Evolutionary conservation across 2,329 filamentous ascomycete genomes (phyloP).

Genomic region (Microcera coccophila): DNA sequence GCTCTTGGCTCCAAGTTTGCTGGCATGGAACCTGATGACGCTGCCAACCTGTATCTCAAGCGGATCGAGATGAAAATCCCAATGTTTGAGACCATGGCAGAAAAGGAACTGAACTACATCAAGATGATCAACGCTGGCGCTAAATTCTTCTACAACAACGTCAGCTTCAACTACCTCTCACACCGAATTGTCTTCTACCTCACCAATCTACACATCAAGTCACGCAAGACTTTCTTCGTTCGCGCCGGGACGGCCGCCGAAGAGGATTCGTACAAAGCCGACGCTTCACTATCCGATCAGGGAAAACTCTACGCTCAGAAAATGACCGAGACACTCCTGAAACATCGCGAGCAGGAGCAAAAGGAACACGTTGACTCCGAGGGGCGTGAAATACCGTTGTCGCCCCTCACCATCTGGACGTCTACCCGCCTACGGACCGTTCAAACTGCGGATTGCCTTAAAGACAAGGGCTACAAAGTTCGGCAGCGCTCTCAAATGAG

Average conservation of each 20-base stretch:
- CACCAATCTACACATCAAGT: constrained; percentile 95
- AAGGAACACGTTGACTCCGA: constrained; percentile 64
- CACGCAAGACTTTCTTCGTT: constrained; percentile 87
- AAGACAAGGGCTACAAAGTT: constrained; percentile 75
- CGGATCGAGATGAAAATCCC: constrained; percentile 92
- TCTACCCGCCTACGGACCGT: constrained; percentile 87
- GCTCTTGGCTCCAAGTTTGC: constrained; percentile 62
- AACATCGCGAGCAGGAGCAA: constrained; percentile 79
- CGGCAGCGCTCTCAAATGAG: constrained; percentile 94
- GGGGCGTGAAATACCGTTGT: constrained; percentile 64
- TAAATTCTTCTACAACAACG: constrained; percentile 92
- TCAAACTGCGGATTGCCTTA: constrained; percentile 82
- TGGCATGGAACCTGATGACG: constrained; percentile 87
- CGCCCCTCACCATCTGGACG: constrained; percentile 88
- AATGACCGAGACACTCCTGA: constrained; percentile 79
- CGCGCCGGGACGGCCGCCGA: constrained; percentile 82
- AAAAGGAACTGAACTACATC: constrained; percentile 91
- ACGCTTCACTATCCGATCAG: constrained; percentile 76
- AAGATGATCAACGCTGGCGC: constrained; percentile 99
- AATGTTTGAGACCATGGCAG: constrained; percentile 94
- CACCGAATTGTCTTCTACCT: constrained; percentile 98
- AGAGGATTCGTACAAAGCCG: constrained; percentile 87
- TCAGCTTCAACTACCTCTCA: constrained; percentile 92
- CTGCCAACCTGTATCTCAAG: constrained; percentile 83
- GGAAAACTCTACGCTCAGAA: constrained; percentile 77